Evolutionary conservation across 1,284 basidiomycete genomes (phyloP).

Genomic region (Fomitopsis schrenkii): DNA sequence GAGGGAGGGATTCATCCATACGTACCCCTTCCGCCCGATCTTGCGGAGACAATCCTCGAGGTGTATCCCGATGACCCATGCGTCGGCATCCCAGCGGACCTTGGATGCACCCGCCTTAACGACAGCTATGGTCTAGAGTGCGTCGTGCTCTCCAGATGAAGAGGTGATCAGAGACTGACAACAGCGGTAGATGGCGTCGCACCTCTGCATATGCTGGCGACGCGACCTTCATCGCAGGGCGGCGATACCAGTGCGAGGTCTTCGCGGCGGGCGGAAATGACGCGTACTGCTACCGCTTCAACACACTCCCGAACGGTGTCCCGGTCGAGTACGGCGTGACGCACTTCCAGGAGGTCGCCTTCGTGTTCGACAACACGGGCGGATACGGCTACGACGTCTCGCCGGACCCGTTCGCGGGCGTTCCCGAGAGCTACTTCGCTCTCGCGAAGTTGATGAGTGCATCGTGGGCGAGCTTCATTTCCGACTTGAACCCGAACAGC

Average conservation of each 20-base stretch:
- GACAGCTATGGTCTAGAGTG: neutral
- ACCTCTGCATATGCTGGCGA: neutral
- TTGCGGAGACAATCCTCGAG: neutral
- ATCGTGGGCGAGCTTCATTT: neutral
- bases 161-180: neutral
- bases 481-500: neutral
- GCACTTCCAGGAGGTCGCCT: neutral
- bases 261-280: neutral
- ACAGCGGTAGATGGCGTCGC: neutral
- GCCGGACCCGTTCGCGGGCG: neutral
- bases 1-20: neutral
- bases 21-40: neutral
- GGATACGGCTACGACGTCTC: neutral
- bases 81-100: neutral
- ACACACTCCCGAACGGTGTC: neutral
- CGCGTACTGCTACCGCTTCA: constrained; percentile 1
- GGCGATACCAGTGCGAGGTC: neutral
- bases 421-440: neutral
- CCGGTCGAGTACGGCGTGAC: neutral
- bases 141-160: too few relatives aligned
- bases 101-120: neutral
- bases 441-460: neutral
- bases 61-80: neutral
- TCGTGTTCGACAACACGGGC: neutral
- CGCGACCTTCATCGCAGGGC: neutral